Evolutionary conservation across 2,329 filamentous ascomycete genomes (phyloP), one percentile per base, ranked within the genome.

Genomic region (Curvularia sp.): DNA sequence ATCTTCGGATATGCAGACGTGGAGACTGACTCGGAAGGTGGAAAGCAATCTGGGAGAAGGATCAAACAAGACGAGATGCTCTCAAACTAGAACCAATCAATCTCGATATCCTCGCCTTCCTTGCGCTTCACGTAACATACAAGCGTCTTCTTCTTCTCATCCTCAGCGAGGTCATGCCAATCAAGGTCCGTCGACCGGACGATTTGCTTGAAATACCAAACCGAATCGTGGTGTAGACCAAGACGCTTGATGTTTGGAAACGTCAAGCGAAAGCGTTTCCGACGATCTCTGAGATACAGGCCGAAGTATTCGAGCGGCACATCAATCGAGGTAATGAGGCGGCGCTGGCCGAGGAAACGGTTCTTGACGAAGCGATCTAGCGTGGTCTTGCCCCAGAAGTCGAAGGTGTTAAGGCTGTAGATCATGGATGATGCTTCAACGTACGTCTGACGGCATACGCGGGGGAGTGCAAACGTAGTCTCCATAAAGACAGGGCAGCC

Each of bases 401-500:
- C 19, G 42, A 65, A 60, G 1, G 47, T 63, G 32, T 60, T 60
- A 12, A 56, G 41, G 7, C 30, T 48, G 38, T 64, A 66, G 5
- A 60, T 30, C 39, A 62, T 53, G 12, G 55, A 30, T 10, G 56
- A 32, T 13, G 59, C 34, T 28, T 66, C 63, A 2, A 49, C 54
- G 34, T 66, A 60, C 8, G 59, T 49, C 18, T 66, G 63, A 6
- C 61, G 59, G 30, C 63, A 60, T n/a, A 59, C 61, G 13, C 30
- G 18, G 1, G 42, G 61, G 6, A 62, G 36, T 2, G n/a, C n/a
- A n/a, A n/a, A n/a, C n/a, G n/a, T n/a, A 27, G 56, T 19, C 36
- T 12, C 2, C 38, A 30, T n/a, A 39, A 28, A 21, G n/a, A 23
- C 7, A 25, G 19, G 15, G 1, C 7, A n/a, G 1, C 27, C 27